A percentile compares a stretch with the other conserved stretches of the same genome.
These are phyloP conservation scores for Phytopythium cucurbitacearum DNA, from an alignment of 352 stramenopile genomes.

Conservation along the genomic window DNA sequence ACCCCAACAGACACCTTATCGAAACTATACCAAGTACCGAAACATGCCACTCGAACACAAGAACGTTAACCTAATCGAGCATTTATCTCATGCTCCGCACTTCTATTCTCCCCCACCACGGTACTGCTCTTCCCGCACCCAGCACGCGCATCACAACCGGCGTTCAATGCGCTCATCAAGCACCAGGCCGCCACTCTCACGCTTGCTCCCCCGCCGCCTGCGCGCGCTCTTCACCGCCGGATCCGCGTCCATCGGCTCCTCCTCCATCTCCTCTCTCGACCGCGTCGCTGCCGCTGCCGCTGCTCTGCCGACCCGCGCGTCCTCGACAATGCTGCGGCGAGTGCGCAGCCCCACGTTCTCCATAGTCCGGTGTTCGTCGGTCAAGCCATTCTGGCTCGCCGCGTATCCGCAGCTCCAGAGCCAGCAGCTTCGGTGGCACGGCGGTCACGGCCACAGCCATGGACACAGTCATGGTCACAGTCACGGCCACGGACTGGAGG, in stretches of 20 bases:
- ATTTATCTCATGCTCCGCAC: too few relatives aligned
- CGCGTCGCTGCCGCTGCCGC: too few relatives aligned
- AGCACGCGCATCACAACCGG: too few relatives aligned
- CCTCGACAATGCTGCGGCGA: background rate
- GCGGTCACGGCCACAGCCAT: conserved; percentile 35
- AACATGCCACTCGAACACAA: background rate
- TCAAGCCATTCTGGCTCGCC: background rate
- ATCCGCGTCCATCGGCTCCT: too few relatives aligned
- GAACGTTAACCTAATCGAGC: background rate
- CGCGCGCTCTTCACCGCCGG: too few relatives aligned
- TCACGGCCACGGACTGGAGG: conserved; percentile 17
- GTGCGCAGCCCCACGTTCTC: background rate
- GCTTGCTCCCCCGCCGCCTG: too few relatives aligned
- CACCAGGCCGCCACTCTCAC: too few relatives aligned
- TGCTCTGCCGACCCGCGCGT: too few relatives aligned
- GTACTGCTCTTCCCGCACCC: too few relatives aligned
- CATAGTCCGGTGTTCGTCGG: background rate
- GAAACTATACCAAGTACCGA: background rate
- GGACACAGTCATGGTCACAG: conserved; percentile 11
- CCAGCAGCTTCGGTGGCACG: conserved; percentile 16
- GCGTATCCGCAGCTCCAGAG: background rate
- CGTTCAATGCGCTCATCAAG: too few relatives aligned
- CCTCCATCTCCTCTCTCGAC: too few relatives aligned
- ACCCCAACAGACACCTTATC: background rate
- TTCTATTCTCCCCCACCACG: too few relatives aligned